A percentile compares a stretch with the other conserved stretches of the same genome.
Conservation (phyloP, 202 grass and related monocot species). For the Elaeis oleifera region DNA sequence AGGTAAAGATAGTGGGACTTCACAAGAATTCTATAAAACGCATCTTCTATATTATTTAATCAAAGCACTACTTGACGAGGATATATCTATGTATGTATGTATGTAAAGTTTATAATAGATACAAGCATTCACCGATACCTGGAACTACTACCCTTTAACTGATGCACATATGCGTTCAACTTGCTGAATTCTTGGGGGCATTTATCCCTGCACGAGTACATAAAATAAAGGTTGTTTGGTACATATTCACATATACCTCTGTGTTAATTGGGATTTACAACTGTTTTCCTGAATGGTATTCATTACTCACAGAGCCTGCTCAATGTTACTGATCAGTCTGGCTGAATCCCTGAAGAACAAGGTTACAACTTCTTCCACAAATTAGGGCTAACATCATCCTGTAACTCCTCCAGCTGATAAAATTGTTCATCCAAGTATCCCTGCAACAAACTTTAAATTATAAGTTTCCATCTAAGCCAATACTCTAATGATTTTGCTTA, state of each 20-base stretch:
- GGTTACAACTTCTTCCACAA: slow-evolving; percentile 63
- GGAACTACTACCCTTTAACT: slow-evolving; percentile 51
- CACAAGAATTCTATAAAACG: background rate
- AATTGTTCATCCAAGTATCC: slow-evolving; percentile 74
- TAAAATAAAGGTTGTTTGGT: slow-evolving; percentile 12
- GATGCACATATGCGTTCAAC: slow-evolving; percentile 44
- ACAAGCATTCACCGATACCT: slow-evolving; percentile 34
- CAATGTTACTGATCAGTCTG: slow-evolving; percentile 52
- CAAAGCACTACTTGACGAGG: too few relatives aligned
- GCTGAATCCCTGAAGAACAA: slow-evolving; percentile 68
- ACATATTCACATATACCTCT: background rate
- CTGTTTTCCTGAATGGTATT: background rate
- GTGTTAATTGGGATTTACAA: too few relatives aligned
- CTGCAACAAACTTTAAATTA: slow-evolving; percentile 20
- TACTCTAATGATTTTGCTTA: background rate
- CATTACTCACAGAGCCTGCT: slow-evolving; percentile 46
- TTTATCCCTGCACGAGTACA: slow-evolving; percentile 36
- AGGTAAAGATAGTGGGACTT: background rate
- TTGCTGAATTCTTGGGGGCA: slow-evolving; percentile 48
- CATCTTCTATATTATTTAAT: background rate
- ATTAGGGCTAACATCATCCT: slow-evolving; percentile 70
- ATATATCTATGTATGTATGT: too few relatives aligned
- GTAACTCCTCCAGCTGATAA: slow-evolving; percentile 62
- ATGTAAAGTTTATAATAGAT: slow-evolving; percentile 13
- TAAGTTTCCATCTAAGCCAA: too few relatives aligned